Percentiles rank a stretch among this genome's conserved stretches.
These are phyloP conservation scores for Pyropia yezoensis DNA, from an alignment of 23 red algal genomes.

Conservation along the genomic window DNA sequence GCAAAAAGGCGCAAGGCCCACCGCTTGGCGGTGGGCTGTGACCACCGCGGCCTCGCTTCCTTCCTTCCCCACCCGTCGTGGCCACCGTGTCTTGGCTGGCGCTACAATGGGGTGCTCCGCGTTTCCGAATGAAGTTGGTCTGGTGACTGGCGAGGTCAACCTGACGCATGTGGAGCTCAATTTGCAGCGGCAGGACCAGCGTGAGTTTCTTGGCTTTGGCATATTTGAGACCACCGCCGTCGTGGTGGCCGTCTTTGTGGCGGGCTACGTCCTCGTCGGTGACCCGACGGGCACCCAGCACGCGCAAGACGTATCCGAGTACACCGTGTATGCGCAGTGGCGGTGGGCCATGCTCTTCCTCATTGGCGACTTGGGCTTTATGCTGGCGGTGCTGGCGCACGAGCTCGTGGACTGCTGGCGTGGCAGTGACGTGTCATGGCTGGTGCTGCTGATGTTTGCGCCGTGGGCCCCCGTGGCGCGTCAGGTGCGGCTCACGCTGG, in stretches of 20 bases:
- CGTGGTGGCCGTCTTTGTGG: constrained; percentile 7
- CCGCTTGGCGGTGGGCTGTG: no score
- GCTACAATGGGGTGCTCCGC: no score
- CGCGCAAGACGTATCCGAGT: constrained; percentile 19
- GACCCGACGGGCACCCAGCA: constrained; percentile 19
- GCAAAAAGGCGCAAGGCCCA: no score
- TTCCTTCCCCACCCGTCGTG: no score
- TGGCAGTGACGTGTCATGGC: constrained; percentile 4
- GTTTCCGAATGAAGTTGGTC: no score
- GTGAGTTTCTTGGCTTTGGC: constrained; percentile 21
- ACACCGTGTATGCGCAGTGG: constrained; percentile 31
- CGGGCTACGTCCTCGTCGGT: constrained; percentile 16
- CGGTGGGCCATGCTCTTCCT: constrained; percentile 11
- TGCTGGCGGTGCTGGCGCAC: constrained; percentile 21
- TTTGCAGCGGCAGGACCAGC: no score
- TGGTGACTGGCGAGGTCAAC: no score
- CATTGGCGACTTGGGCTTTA: constrained; percentile 5
- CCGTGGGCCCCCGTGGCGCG: constrained; percentile 39
- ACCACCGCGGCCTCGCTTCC: no score
- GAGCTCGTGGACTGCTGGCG: no score
- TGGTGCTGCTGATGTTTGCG: constrained; percentile 23
- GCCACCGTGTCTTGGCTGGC: no score
- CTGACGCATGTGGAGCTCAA: no score
- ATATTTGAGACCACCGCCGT: constrained; percentile 27
- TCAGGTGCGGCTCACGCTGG: constrained; percentile 18